Evolutionary conservation across 2,329 filamentous ascomycete species (phyloP), one percentile per base, ranked within the genome.

Genomic region (Ophiostoma perfectum): DNA sequence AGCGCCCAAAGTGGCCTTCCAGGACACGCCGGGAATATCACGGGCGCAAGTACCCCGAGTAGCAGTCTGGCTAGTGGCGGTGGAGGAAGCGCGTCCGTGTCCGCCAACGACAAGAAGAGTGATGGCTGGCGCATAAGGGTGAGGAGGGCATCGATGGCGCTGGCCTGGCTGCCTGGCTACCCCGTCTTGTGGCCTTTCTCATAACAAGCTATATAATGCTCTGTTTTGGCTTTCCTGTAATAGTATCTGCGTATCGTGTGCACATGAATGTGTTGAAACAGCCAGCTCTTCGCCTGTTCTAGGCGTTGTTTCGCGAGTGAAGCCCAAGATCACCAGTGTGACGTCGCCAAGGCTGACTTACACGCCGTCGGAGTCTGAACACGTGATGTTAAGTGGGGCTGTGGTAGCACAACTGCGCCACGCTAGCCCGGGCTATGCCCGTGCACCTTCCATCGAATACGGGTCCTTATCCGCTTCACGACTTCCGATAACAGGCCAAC

Each of bases 331-430:
- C 49, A 8, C 49, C n/a, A 55, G 49, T 55, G 49, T 55, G 49
- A 55, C 18, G 49, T 55, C 49, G 49, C 49, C 49, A 55, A 55
- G 49, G 49, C 49, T 55, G 49, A 55, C 49, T 55, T 36, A 55
- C 49, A 55, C 11, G 49, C 49, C n/a, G 49, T 55, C 18, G 27
- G 27, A 27, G 18, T 55, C 49, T 18, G 18, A 55, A 55, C 49
- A 55, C 49, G 49, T 55, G 49, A 55, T 55, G 11, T 9, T 27
- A 4, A 11, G 49, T 55, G 49, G 49, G 47, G 14, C 47, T n/a
- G 47, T 49, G 16, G 47, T 49, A 16, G 47, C 14, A 49, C 47
- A 47, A 27, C 55, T 60, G 55, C 55, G 55, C 55, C 55, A 60
- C 55, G 55, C 55, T 60, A 60, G 18, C n/a, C 52, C 16, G 52